These are phyloP conservation scores for Penicillium sclerotiorum DNA, from an alignment of 2,329 filamentous ascomycete species.

Conservation along the genomic window DNA sequence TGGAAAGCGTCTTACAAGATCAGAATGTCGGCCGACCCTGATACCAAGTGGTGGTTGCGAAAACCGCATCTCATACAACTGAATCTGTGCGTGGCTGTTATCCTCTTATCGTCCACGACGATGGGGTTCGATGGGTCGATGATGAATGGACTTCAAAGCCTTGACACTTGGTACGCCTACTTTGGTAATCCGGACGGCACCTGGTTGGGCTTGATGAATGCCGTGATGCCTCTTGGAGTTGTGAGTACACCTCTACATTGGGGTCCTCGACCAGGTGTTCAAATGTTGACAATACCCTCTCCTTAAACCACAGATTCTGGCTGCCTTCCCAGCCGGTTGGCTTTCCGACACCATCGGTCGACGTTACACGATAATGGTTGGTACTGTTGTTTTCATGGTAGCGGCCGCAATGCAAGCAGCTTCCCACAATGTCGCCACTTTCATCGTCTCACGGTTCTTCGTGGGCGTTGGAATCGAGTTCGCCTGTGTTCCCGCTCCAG, in stretches of 20 bases:
- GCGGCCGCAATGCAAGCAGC: background rate
- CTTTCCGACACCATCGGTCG: background rate
- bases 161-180: conserved; percentile 35
- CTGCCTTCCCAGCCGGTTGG: too few relatives aligned
- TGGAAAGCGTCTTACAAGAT: too few relatives aligned
- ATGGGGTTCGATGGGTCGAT: conserved; percentile 12
- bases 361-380: background rate
- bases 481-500: background rate
- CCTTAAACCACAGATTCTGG: background rate
- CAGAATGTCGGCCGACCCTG: too few relatives aligned
- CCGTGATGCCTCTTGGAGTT: background rate
- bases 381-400: background rate
- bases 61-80: conserved; percentile 5
- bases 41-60: too few relatives aligned
- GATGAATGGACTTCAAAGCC: conserved; percentile 37
- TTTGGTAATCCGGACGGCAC: conserved; percentile 31
- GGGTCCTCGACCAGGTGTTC: background rate
- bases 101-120: conserved; percentile 2
- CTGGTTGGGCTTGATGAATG: conserved; percentile 32
- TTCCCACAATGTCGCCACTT: background rate
- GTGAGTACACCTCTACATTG: background rate
- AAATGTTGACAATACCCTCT: background rate
- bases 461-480: background rate
- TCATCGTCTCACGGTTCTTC: background rate
- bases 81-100: background rate